Base-by-base conservation (phyloP, 1,284 basidiomycete species). In the Ceratobasidium sp. region DNA sequence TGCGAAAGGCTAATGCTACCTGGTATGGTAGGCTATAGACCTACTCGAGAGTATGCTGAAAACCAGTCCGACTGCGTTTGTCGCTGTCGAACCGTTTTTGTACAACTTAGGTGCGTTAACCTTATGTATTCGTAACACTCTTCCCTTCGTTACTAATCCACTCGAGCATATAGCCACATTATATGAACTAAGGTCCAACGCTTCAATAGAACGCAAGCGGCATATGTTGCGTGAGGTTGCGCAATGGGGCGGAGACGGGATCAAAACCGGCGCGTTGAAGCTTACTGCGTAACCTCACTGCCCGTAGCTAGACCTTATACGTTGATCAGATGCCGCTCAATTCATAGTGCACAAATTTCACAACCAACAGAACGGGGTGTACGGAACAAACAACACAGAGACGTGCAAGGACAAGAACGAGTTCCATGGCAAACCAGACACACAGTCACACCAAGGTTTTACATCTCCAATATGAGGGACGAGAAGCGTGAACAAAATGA, bases 231-330 rank as follows among this genome's bases (percentile, higher is more conserved):
- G 91, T 28, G 88, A 92, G 74, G 91, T 92, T 0, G 89, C 91
- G 11, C 89, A 90, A 78, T 93, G 91, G 91, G 90, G 90, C 72
- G 92, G 92, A 1, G 92, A 94, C 79, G 92, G 92, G 0, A 79
- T 94, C 76, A 87, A 86, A 76, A 87, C 88, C n/a, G 85, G 87
- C n/a, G 92, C 90, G 79, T 81, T 94, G 77, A 94, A 94, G 81
- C 87, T 94, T 85, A 89, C 91, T 32, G 83, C 88, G n/a, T 66
- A 54, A 26, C 21, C 23, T 23, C 14, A 8, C n/a, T n/a, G n/a
- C n/a, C n/a, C n/a, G n/a, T n/a, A n/a, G n/a, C n/a, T n/a, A n/a
- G n/a, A n/a, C n/a, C n/a, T n/a, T n/a, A n/a, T n/a, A n/a, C n/a
- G n/a, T n/a, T n/a, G n/a, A n/a, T n/a, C n/a, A n/a, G n/a, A n/a